Percentiles rank a stretch among this genome's conserved stretches.
These are phyloP conservation scores for Salix purpurea DNA, from an alignment of 345 rosid species.

Conservation along the genomic window DNA sequence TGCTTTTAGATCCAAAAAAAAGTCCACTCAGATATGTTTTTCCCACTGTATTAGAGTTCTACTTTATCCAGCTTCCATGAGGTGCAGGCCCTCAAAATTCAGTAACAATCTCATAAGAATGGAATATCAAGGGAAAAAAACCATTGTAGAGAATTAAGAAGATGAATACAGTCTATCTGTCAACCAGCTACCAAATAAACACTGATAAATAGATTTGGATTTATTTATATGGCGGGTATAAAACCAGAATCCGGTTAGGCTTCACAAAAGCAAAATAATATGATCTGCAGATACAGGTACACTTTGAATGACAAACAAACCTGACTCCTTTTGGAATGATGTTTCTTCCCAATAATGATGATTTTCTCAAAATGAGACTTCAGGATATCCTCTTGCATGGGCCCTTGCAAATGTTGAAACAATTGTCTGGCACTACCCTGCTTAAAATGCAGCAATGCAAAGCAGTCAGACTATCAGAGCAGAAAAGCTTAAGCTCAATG, in stretches of 20 bases:
- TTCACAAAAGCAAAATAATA: conserved; percentile 6
- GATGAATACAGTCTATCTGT: neutral
- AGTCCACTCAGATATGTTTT: neutral
- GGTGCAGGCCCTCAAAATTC: neutral
- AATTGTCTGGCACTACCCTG: conserved; percentile 99
- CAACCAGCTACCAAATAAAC: neutral
- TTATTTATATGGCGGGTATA: neutral
- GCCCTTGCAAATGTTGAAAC: conserved; percentile 95
- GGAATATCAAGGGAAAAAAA: neutral
- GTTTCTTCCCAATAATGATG: conserved; percentile 71
- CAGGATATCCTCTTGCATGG: conserved; percentile 89
- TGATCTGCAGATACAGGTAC: conserved; percentile 5
- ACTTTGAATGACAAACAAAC: conserved; percentile 32
- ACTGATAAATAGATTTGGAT: neutral
- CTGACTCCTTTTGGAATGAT: conserved; percentile 61
- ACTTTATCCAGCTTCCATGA: neutral
- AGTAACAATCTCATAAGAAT: neutral
- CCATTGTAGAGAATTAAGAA: neutral
- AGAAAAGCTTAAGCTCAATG: neutral
- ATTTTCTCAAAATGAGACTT: conserved; percentile 97
- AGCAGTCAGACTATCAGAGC: conserved; percentile 2
- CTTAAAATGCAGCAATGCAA: conserved; percentile 25
- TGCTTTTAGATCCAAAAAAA: neutral
- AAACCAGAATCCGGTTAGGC: neutral
- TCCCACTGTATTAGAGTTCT: too few relatives aligned